Percentiles rank a stretch among this genome's conserved stretches.
Evolutionary conservation across 768 basidiomycete genomes (phyloP).

Genomic region (Hygrophorus pudorinus): DNA sequence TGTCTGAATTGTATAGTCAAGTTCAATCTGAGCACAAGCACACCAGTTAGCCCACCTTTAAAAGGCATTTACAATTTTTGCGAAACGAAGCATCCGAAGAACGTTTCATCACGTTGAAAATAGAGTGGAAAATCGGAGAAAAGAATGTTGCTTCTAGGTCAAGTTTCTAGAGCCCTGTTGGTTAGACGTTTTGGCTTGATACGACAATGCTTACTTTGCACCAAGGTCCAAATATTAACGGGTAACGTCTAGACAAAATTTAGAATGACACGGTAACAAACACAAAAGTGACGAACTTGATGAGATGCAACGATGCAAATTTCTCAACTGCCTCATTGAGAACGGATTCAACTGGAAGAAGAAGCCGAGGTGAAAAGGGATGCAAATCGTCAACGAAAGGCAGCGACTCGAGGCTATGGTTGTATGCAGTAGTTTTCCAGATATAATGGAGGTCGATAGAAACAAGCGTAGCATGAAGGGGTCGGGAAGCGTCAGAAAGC

Average conservation of each 20-base stretch:
- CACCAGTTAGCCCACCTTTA: slow-evolving; percentile 31
- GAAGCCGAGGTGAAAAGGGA: slow-evolving; percentile 47
- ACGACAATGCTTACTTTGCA: slow-evolving; percentile 33
- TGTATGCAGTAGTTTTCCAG: slow-evolving; percentile 19
- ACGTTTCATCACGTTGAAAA: slow-evolving; percentile 40
- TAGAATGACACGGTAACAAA: slow-evolving; percentile 7
- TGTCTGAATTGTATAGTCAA: slow-evolving; percentile 11
- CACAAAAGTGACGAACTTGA: slow-evolving; percentile 32
- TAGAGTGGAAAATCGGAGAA: slow-evolving; percentile 36
- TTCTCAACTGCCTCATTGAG: slow-evolving; percentile 43
- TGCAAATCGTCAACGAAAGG: slow-evolving; percentile 10
- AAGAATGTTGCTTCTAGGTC: slow-evolving; percentile 42
- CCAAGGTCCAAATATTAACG: slow-evolving; percentile 67
- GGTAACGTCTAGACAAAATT: slow-evolving; percentile 48
- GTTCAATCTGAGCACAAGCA: neutral
- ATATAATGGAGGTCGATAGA: slow-evolving; percentile 24
- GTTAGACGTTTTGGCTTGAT: slow-evolving; percentile 4
- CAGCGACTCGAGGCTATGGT: neutral
- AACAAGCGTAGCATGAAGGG: slow-evolving; percentile 32
- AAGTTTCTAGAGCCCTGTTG: slow-evolving; percentile 35
- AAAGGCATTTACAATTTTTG: slow-evolving; percentile 28
- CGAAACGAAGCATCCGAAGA: slow-evolving; percentile 41
- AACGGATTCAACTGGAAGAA: slow-evolving; percentile 43
- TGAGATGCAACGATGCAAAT: slow-evolving; percentile 48
- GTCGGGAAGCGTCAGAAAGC: slow-evolving; percentile 16